Base-by-base conservation (phyloP, 2,329 filamentous ascomycete genomes). In the Aureobasidium subglaciale region DNA sequence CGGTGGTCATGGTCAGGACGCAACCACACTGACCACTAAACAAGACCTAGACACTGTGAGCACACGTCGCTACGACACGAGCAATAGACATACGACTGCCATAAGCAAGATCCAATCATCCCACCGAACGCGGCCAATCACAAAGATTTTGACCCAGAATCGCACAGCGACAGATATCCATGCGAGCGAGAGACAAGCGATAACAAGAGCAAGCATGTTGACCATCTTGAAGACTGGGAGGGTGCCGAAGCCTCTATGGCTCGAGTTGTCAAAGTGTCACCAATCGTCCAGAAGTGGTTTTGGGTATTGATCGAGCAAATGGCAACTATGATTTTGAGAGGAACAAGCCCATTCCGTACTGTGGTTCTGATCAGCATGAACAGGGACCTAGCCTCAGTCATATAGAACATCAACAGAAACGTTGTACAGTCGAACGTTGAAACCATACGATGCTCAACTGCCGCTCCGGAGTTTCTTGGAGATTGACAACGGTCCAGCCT, bases 81-180 rank as follows among this genome's bases (percentile, higher is more conserved):
- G 11, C 22, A 16, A 27, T 10, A 20, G 9, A 32, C 52, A 8
- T 52, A 58, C 56, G 52, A 58, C 35, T 35, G 50, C 42, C 15
- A 48, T 13, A 5, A 58, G 25, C 45, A 58, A 43, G 5, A 56
- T 41, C 30, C 45, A 49, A 30, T 58, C 57, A 18, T 58, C 57
- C 43, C 57, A 56, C 15, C 57, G 37, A 0, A 46, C 22, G 16
- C 45, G 40, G 18, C 48, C 50, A n/a, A 40, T 38, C 30, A 53
- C 32, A 16, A 56, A 56, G 13, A 34, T 42, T 13, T 55, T 55
- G 24, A 56, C 25, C 13, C 43, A 48, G 8, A 53, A 29, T 15
- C 57, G 38, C 10, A 53, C 35, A 7, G 46, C 29, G 3, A 50
- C 35, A 6, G 52, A 49, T n/a, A 56, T 24, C 57, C 57, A 58